Evolutionary conservation across 192 early-diverging fungal genomes (phyloP).

Genomic region (Chytriomyces hyalinus): DNA sequence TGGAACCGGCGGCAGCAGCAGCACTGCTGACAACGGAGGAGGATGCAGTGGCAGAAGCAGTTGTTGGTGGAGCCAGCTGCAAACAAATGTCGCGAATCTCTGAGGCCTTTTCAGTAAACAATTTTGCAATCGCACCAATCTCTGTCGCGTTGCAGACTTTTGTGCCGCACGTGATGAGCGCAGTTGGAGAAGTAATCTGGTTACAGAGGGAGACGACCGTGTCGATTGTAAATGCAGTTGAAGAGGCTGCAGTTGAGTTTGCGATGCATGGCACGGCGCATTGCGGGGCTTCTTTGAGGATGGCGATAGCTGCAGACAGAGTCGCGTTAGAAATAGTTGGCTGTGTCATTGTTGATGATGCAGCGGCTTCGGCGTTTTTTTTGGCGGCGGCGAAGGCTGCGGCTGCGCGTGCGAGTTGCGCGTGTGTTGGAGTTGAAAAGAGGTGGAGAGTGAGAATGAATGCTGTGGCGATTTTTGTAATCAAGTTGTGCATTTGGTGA

Average conservation of each 20-base stretch:
- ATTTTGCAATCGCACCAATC: background rate
- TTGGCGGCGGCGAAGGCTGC: background rate
- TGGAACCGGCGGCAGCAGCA: too few species aligned
- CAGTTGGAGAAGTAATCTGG: background rate
- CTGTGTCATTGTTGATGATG: background rate
- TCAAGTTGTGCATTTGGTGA: too few species aligned
- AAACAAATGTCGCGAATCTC: background rate
- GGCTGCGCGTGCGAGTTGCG: background rate
- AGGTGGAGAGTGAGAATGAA: too few species aligned
- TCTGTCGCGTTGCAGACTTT: background rate
- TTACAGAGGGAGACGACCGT: background rate
- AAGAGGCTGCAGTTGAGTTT: background rate
- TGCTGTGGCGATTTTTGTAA: too few species aligned
- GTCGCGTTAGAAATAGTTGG: background rate
- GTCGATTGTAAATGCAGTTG: background rate
- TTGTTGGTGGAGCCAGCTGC: background rate
- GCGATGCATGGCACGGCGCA: background rate
- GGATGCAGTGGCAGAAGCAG: background rate
- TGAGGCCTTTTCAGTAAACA: background rate
- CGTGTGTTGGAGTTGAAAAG: too few species aligned
- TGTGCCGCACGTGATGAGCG: background rate
- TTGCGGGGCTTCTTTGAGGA: background rate
- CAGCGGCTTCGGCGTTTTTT: background rate
- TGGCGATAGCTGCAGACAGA: background rate
- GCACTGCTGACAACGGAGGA: too few species aligned